Percentiles rank a stretch among this genome's conserved stretches.
Conservation (phyloP, 345 rosid species). For the Citrus reticulata region DNA sequence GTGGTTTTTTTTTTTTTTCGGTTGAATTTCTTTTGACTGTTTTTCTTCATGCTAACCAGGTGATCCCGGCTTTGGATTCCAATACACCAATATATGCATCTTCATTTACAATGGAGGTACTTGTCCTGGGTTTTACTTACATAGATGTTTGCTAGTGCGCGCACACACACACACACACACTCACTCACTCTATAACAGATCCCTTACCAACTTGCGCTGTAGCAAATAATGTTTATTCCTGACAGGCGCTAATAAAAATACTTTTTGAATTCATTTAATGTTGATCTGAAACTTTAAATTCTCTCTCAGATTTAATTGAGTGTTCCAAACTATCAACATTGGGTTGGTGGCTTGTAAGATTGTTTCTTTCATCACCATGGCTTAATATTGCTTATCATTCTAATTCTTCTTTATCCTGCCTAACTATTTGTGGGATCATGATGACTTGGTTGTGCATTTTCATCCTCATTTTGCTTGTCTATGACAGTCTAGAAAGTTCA, state of each 20-base stretch:
- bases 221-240: neutral
- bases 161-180: neutral
- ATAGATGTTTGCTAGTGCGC: neutral
- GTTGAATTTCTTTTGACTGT: neutral
- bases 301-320: constrained; percentile 1
- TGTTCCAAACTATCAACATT: neutral
- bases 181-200: neutral
- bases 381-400: neutral
- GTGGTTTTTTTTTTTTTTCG: neutral
- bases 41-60: constrained; percentile 47
- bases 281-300: constrained; percentile 6
- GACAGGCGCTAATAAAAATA: neutral
- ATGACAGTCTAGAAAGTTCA: constrained; percentile 4
- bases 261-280: constrained; percentile 1
- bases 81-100: constrained; percentile 86
- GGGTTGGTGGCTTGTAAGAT: constrained; percentile 6
- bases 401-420: neutral
- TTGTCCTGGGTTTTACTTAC: neutral
- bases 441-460: neutral
- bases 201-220: neutral
- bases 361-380: neutral
- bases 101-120: constrained; percentile 98
- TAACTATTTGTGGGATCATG: neutral
- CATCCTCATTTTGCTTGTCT: neutral
- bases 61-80: constrained; percentile 86